Percentiles rank a stretch among this genome's conserved stretches.
phyloP scores from a whole-genome alignment of 768 basidiomycete genomes.

The Leucocoprinus birnbaumii region DNA sequence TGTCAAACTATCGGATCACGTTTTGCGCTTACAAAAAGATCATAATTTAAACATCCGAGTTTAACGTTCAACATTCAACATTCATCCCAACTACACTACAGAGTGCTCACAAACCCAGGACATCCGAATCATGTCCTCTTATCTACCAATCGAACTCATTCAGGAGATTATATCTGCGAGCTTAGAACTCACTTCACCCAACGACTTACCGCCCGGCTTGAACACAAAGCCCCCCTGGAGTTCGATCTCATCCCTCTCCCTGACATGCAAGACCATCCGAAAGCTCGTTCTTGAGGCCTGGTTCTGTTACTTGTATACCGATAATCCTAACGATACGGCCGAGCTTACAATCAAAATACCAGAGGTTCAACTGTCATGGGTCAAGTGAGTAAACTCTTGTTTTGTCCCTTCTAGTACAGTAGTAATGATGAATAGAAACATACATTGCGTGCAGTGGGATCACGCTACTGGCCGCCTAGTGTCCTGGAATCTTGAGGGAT shows the following conservation, averaged over 20 bases:
- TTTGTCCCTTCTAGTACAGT: too few species aligned
- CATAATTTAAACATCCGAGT: too few species aligned
- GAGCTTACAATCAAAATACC: neutral
- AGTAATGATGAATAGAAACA: too few species aligned
- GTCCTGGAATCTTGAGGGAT: conserved; percentile 1
- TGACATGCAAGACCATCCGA: conserved; percentile 7
- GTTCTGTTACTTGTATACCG: conserved; percentile 6
- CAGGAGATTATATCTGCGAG: conserved; percentile 26
- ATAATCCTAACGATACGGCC: neutral
- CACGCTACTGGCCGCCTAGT: neutral
- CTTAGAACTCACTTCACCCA: conserved; percentile 9
- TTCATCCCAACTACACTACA: too few species aligned
- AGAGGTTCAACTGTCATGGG: neutral
- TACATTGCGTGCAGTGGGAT: neutral
- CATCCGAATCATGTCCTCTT: too few species aligned
- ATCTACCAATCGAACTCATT: conserved; percentile 31
- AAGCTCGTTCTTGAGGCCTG: conserved; percentile 8
- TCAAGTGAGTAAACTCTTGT: neutral
- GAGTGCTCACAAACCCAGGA: too few species aligned
- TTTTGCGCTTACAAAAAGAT: too few species aligned
- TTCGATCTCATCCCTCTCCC: neutral
- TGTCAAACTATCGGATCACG: too few species aligned
- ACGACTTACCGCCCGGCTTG: neutral
- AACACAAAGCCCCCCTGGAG: conserved; percentile 5
- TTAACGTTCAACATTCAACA: too few species aligned